Evolutionary conservation across 2,329 filamentous ascomycete genomes (phyloP), one percentile per base, ranked within the genome.

Genomic region (Aureobasidium sp.): DNA sequence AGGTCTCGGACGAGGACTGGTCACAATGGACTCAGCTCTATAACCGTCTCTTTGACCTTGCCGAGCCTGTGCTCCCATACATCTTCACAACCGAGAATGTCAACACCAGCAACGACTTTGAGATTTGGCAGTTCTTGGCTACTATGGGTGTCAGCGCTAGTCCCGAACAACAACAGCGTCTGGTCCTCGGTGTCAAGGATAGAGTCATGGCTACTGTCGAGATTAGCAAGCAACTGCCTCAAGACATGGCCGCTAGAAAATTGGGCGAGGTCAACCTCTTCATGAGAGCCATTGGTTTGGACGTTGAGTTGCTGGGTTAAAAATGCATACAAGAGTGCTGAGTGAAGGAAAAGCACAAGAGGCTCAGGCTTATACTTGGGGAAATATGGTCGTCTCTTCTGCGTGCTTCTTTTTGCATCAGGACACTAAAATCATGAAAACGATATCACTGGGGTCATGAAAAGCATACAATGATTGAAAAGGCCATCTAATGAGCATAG

Each of bases 221-320:
- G 34, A 85, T 96, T 58, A 88, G 90, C 70, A 97, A 96, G 81
- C 93, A 90, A 1, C 80, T 99, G 37, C 93, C 94, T 20, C 82
- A 87, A 17, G 89, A 94, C 62, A 90, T 97, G 86, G 87, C 89
- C 14, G 86, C 86, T 64, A 87, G 90, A 72, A 87, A 93, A 64
- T 80, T 96, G 63, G 87, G 88, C 63, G 96, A 96, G 71, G 94
- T 99, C 68, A 99, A 99, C 73, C 79, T 99, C 62, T 99, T 99
- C 75, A 97, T 99, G 92, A 88, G 91, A 71, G 94, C 93, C 62
- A 97, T 99, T 75, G 94, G 94, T n/a, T 82, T 99, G 72, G 94
- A 99, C 78, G 94, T 99, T 56, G 94, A 97, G 67, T 74, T 87
- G 68, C 79, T 87, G 66, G 83, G 82, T 68, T 86, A 77, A 79